These are phyloP conservation scores for Linum trigynum DNA, from an alignment of 345 rosid species.

Conservation along the genomic window DNA sequence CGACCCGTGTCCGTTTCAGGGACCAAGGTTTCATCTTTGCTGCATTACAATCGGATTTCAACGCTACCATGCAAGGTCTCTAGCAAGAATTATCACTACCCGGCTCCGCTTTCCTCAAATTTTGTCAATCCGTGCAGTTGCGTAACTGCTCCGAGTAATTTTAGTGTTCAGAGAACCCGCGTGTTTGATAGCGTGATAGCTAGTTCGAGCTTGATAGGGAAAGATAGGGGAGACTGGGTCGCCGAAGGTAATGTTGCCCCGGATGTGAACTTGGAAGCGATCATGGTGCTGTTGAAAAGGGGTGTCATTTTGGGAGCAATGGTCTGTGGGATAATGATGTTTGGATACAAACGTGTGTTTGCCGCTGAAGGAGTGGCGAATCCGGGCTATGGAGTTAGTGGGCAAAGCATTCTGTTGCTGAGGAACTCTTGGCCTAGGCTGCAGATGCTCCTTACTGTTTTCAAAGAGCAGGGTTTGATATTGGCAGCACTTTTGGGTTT, in stretches of 20 bases:
- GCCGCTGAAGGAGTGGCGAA: slow-evolving; percentile 57
- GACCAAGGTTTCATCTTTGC: slow-evolving; percentile 19
- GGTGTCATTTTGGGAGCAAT: slow-evolving; percentile 54
- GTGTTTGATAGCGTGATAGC: slow-evolving; percentile 18
- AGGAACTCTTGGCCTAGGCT: slow-evolving; percentile 67
- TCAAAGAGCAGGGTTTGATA: slow-evolving; percentile 74
- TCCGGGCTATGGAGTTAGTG: slow-evolving; percentile 65
- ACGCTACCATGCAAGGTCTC: slow-evolving; percentile 24
- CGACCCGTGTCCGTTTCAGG: slow-evolving; percentile 28
- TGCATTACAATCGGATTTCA: slow-evolving; percentile 25
- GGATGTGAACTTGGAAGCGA: slow-evolving; percentile 23
- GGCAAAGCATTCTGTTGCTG: slow-evolving; percentile 44
- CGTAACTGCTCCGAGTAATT: slow-evolving; percentile 9
- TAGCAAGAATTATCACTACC: slow-evolving; percentile 18
- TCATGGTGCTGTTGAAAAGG: slow-evolving; percentile 39
- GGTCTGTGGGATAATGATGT: slow-evolving; percentile 46
- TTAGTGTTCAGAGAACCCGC: slow-evolving; percentile 12
- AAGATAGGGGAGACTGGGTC: slow-evolving; percentile 18
- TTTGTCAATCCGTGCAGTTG: slow-evolving; percentile 12
- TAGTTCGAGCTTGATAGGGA: slow-evolving; percentile 17
- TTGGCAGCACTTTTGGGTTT: slow-evolving; percentile 64
- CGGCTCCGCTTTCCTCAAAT: slow-evolving; percentile 18
- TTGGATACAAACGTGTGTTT: slow-evolving; percentile 49
- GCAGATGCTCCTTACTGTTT: slow-evolving; percentile 53
- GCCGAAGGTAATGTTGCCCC: slow-evolving; percentile 9